Evolutionary conservation across 1,284 basidiomycete genomes (phyloP), one percentile per base, ranked within the genome.

Genomic region (Leccinum fallax): DNA sequence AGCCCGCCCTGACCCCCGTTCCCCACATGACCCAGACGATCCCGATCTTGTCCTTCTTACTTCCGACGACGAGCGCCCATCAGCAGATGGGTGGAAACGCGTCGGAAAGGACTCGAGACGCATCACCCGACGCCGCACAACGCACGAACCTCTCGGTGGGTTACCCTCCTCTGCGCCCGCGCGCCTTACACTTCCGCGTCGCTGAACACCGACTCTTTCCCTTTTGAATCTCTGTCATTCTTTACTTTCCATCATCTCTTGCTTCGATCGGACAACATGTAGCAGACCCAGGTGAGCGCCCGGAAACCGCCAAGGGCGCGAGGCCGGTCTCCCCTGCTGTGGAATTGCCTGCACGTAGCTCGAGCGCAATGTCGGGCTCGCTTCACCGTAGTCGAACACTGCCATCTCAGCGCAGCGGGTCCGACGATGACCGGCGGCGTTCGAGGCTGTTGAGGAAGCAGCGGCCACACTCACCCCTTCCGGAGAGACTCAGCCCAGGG

Each of bases 351-450:
- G 65, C 69, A 49, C 71, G 74, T 28, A 73, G 40, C 62, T 62
- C 61, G 67, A 69, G 69, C 58, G 59, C 64, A 21, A 61, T 57
- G 0, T 61, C 68, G 19, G 61, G 69, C 53, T 69, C 74, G n/a
- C 74, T 77, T 28, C 78, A 77, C 52, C 80, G 88, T 38, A 88
- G 88, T 70, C 80, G 83, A 64, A 90, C 88, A 36, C 63, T 90
- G 60, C 88, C 88, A 7, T 81, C 82, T 2, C 72, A 71, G 16
- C 70, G 74, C 62, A 67, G 58, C 61, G 61, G 70, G 58, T 59
- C 65, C 24, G 78, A 78, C 34, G 78, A 79, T 36, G 79, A 81
- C 46, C 74, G 75, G 60, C 77, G 71, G 24, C 74, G 74, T 11
- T 68, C 78, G 46, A 78, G 81, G 64, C 67, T 85, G 56, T 67